A percentile compares a stretch with the other conserved stretches of the same genome.
Conservation (phyloP, 2,329 filamentous ascomycete genomes). For the Diaporthe sp. region DNA sequence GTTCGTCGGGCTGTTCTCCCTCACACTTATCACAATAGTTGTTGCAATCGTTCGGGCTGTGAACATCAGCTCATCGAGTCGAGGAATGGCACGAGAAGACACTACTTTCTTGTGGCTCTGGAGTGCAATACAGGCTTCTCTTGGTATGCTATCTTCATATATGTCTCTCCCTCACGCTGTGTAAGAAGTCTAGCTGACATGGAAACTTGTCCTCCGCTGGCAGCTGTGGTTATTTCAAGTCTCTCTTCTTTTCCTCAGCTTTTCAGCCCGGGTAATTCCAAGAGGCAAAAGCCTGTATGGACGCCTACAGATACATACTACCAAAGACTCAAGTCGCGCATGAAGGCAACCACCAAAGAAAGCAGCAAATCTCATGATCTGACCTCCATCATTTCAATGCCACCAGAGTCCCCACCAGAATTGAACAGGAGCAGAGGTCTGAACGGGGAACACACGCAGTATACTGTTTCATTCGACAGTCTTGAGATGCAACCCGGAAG, state of each 20-base stretch:
- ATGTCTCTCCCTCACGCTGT: neutral
- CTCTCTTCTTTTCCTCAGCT: conserved; percentile 34
- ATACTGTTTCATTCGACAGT: neutral
- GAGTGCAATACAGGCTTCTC: neutral
- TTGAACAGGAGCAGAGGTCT: neutral
- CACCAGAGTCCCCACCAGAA: neutral
- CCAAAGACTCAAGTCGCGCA: neutral
- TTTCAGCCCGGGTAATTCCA: neutral
- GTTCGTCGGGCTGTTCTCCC: conserved; percentile 30
- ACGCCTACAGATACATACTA: conserved; percentile 2
- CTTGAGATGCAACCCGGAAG: neutral
- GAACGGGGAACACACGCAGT: neutral
- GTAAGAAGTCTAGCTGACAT: neutral
- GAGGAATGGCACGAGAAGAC: conserved; percentile 8
- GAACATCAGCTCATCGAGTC: conserved; percentile 19
- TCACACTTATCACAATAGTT: conserved; percentile 29
- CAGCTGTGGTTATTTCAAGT: conserved; percentile 28
- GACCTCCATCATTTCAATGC: neutral
- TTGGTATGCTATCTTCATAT: neutral
- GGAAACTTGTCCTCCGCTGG: neutral
- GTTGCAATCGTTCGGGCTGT: conserved; percentile 30
- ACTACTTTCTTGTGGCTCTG: neutral
- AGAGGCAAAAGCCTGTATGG: neutral
- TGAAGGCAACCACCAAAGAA: neutral
- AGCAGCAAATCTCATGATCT: neutral